Base-by-base conservation (phyloP, 2,329 filamentous ascomycete species). In the Paraphoma sp. region DNA sequence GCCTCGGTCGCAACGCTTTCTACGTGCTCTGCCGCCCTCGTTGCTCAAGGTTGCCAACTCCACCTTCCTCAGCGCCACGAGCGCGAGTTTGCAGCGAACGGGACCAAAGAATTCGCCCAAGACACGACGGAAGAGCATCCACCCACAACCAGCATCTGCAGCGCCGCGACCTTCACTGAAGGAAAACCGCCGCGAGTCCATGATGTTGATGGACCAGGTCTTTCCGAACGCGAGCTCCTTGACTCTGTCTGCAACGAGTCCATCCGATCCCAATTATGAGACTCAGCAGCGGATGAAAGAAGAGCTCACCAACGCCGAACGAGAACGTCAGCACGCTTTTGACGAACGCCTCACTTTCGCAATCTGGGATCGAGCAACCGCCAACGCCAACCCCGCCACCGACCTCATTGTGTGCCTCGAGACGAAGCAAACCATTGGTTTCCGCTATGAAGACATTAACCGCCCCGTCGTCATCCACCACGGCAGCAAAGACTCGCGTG, bases 371-470 rank as follows among this genome's bases (percentile, higher is more conserved):
- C 84, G 96, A 16, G 93, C 95, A 1, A 98, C 94, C 0, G 89
- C 89, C 1, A 90, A 93, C 48, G 93, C 93, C 1, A 98, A 99
- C 72, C 95, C 95, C 0, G 94, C 95, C 0, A 92, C 96, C 0
- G 95, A 99, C 75, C 80, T 99, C 16, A 82, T 99, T 1, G 91
- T 97, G 6, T 99, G 95, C 72, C 83, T 99, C 1, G 95, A 99
- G 76, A 87, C 95, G 18, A 86, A 91, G 29, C 92, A 96, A 68
- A 88, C 91, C 0, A 97, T 99, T 67, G 95, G 95, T 0, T 99
- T 99, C 79, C 88, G 93, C 48, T 99, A 99, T 72, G 94, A 97
- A 16, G 95, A 99, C 73, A 97, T 99, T 64, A 96, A 90, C 6
- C 87, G 93, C 8, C 87, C 92, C 0, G 91, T 98, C 0, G 89